Evolutionary conservation across 75 land plant genomes (phyloP).

Genomic region (Pinus tabuliformis): DNA sequence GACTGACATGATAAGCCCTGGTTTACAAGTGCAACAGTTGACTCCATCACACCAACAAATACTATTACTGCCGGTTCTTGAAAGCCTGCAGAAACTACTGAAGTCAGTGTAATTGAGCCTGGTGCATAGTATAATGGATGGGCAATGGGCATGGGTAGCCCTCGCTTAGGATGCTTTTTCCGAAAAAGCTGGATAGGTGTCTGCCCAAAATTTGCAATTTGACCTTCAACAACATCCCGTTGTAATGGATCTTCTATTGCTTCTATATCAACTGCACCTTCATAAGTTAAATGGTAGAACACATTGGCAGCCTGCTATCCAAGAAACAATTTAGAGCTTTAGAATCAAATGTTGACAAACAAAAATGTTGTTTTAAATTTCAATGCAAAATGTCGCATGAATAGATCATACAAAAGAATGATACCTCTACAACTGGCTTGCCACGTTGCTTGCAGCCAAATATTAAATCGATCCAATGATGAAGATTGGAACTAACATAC

Average conservation of each 20-base stretch:
- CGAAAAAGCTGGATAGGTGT: constrained; percentile 96
- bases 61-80: constrained; percentile 46
- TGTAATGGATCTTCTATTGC: constrained; percentile 82
- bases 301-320: constrained; percentile 93
- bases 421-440: constrained; percentile 93
- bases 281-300: constrained; percentile 96
- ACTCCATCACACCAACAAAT: constrained; percentile 66
- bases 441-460: constrained; percentile 99
- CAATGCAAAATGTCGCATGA: background rate
- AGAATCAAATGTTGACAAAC: background rate
- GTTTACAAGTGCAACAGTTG: constrained; percentile 66
- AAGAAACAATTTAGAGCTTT: constrained; percentile 3
- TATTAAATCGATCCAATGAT: constrained; percentile 95
- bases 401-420: background rate
- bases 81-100: constrained; percentile 47
- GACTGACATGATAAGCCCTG: constrained; percentile 50
- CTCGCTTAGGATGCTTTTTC: constrained; percentile 94
- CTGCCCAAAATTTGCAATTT: constrained; percentile 99
- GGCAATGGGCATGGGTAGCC: constrained; percentile 87
- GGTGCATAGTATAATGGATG: constrained; percentile 95
- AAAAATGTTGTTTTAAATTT: background rate
- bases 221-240: constrained; percentile 91
- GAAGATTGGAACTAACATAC: constrained; percentile 94
- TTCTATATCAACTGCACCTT: constrained; percentile 94
- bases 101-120: constrained; percentile 82